Percentiles rank a stretch among this genome's conserved stretches.
phyloP scores from a whole-genome alignment of 306 rosid genomes.

The Ormosia emarginata region DNA sequence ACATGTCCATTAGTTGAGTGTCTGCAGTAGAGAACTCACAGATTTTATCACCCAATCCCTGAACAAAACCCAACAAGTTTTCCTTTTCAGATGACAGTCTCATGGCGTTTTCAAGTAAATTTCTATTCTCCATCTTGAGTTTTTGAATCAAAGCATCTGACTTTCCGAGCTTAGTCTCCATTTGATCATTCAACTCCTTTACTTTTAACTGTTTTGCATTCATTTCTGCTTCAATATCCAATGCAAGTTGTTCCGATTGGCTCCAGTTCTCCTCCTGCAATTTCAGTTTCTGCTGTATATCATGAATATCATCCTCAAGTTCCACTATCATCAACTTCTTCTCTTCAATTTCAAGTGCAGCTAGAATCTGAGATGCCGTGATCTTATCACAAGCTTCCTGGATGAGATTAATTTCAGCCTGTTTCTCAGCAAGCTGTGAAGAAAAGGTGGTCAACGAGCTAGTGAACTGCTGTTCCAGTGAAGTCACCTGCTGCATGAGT shows the following conservation, averaged over 20 bases:
- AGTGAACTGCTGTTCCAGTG: slow-evolving; percentile 50
- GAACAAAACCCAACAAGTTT: slow-evolving; percentile 42
- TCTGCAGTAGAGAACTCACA: slow-evolving; percentile 48
- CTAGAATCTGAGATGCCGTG: slow-evolving; percentile 52
- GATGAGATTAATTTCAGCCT: slow-evolving; percentile 47
- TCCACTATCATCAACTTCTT: slow-evolving; percentile 58
- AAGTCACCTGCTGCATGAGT: slow-evolving; percentile 38
- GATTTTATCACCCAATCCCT: slow-evolving; percentile 45
- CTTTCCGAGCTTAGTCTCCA: slow-evolving; percentile 38
- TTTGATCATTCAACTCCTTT: slow-evolving; percentile 36
- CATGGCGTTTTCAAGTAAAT: slow-evolving; percentile 41
- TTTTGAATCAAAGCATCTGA: slow-evolving; percentile 49
- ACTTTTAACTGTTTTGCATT: slow-evolving; percentile 33
- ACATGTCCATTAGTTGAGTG: slow-evolving; percentile 48
- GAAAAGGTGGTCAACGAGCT: slow-evolving; percentile 43
- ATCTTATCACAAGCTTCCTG: slow-evolving; percentile 59
- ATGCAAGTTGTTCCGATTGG: slow-evolving; percentile 42
- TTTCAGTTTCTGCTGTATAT: slow-evolving; percentile 51
- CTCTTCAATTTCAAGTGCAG: slow-evolving; percentile 61
- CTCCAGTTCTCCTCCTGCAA: slow-evolving; percentile 42
- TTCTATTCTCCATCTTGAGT: slow-evolving; percentile 50
- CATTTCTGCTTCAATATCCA: slow-evolving; percentile 45
- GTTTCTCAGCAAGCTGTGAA: slow-evolving; percentile 55
- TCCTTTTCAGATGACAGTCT: slow-evolving; percentile 59
- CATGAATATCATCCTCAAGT: slow-evolving; percentile 55